Evolutionary conservation across 352 stramenopile genomes (phyloP), one percentile per base, ranked within the genome.

Genomic region (Globisporangium lucens): DNA sequence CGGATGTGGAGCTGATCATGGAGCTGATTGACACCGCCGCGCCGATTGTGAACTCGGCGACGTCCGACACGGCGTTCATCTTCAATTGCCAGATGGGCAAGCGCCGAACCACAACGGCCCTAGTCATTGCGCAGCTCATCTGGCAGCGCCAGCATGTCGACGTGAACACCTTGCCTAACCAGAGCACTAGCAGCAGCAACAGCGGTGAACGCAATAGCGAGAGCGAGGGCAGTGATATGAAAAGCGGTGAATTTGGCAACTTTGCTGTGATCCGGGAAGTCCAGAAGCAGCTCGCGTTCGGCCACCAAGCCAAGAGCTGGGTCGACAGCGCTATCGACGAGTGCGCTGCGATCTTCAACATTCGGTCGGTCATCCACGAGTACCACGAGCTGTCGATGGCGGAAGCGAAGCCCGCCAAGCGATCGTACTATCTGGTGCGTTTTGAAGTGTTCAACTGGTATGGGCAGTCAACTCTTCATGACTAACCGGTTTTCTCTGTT

Each of bases 1-100:
- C 65, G 2, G 82, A 94, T 24, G 79, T 95, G 1, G 87, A 95
- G 59, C 69, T 72, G 57, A 75, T 94, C 20, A 79, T 89, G 67
- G 78, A 84, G 29, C 66, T 91, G 61, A 82, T 94, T 52, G 61
- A 69, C 49, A 68, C 75, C n/a, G 61, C 68, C 0, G 70, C 63
- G 20, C 69, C 66, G 17, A 65, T 68, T n/a, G 66, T 78, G n/a
- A 47, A 51, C 3, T 53, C 69, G 0, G 56, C 67, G n/a, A 70
- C 74, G 6, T 56, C 53, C 20, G 66, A 80, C 29, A 95, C 87
- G 20, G 87, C 87, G n/a, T 88, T 93, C 68, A 80, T 95, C 15
- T 95, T 95, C 64, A 96, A 96, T 53, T 96, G 88, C 35, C 88
- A 96, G 73, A 94, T 94, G 85, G 88, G 88, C 13, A 92, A 93